These are phyloP conservation scores for Verticillium albo-atrum DNA, from an alignment of 2,329 filamentous ascomycete species.

Conservation along the genomic window DNA sequence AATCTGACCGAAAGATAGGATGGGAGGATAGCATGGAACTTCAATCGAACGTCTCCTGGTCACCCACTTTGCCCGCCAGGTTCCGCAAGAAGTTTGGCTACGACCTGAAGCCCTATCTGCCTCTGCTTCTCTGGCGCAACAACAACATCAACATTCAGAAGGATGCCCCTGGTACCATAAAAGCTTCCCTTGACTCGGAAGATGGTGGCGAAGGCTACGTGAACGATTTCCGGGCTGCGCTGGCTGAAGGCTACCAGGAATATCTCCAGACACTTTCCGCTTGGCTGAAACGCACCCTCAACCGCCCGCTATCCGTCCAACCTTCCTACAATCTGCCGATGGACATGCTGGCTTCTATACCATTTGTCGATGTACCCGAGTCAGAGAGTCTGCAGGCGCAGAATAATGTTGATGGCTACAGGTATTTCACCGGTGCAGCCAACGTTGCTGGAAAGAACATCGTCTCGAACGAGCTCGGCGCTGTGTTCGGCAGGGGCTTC, in stretches of 20 bases:
- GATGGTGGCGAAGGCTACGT: not conserved
- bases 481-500: constrained; percentile 8
- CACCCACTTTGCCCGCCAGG: constrained; percentile 17
- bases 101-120: constrained; percentile 22
- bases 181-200: not conserved
- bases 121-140: constrained; percentile 21
- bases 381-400: constrained; percentile 31
- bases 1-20: not conserved
- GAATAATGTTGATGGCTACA: constrained; percentile 31
- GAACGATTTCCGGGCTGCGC: constrained; percentile 4
- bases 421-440: constrained; percentile 32
- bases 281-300: not conserved
- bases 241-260: constrained; percentile 3
- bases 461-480: constrained; percentile 34
- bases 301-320: constrained; percentile 30
- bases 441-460: constrained; percentile 30
- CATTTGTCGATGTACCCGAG: constrained; percentile 33
- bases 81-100: constrained; percentile 29
- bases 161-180: not conserved
- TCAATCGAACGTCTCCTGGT: constrained; percentile 28
- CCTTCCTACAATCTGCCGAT: constrained; percentile 35
- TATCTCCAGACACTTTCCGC: constrained; percentile 1
- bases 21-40: constrained; percentile 32
- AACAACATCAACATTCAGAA: constrained; percentile 5
- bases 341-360: constrained; percentile 34